Evolutionary conservation across 2,329 filamentous ascomycete species (phyloP), one percentile per base, ranked within the genome.

Genomic region (Dendryphion nanum): DNA sequence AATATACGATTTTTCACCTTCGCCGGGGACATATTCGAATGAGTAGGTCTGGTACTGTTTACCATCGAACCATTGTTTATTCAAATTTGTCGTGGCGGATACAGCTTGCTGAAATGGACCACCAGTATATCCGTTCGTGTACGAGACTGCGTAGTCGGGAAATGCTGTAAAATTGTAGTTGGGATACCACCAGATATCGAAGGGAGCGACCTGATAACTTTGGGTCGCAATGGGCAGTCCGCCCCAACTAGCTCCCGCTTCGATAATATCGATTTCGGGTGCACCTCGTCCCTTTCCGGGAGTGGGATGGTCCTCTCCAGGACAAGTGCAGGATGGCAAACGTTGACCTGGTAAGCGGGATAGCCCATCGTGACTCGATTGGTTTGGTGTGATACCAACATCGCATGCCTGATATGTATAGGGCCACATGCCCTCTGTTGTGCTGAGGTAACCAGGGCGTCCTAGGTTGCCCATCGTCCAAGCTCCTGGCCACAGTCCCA

Each of bases 381-480:
- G 71, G 44, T 74, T 74, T 3, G 70, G 70, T 2, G 71, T 74
- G 37, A 74, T 74, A n/a, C 71, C 71, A 13, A 51, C 61, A 40
- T 74, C 75, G 47, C 74, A 78, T 21, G 64, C 62, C 35, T 72
- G 59, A 50, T 78, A 78, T 0, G 73, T 77, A 47, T 77, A 78
- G 2, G 75, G 75, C 75, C 75, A 78, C 40, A 76, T 56, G 5
- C 75, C 75, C 15, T 78, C 75, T 1, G 74, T 77, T 1, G 73
- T 76, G 2, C 72, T 62, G 20, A 71, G 57, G 44, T 75, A 76
- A 24, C 75, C 75, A 14, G 75, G 75, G 20, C 74, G 61, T 4
- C 74, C 75, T 2, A 77, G 66, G 43, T 78, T 78, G 1, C 75
- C 75, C 69, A 77, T 74, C 2, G 71, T 70, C 75, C 75, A 78